Conservation (phyloP, 257 asterid species). For the Solanum appendiculatum region DNA sequence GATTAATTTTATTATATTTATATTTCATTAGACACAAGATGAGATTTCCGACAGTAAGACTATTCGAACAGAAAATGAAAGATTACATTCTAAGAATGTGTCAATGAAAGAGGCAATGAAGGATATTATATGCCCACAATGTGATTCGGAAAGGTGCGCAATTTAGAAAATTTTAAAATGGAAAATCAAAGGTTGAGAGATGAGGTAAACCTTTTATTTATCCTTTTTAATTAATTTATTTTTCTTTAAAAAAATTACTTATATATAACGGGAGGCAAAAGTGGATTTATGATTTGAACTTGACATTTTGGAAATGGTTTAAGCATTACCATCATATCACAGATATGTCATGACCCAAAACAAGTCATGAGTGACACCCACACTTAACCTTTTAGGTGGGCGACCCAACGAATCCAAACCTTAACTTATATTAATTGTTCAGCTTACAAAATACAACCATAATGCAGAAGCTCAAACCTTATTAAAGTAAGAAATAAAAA, state of each 20-base stretch:
- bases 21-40: not conserved
- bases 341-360: too few relatives aligned
- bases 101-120: slow-evolving; percentile 36
- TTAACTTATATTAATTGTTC: too few relatives aligned
- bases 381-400: too few relatives aligned
- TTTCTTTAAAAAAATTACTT: not conserved
- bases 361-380: too few relatives aligned
- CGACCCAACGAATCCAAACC: too few relatives aligned
- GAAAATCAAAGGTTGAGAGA: slow-evolving; percentile 43
- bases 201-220: slow-evolving; percentile 19
- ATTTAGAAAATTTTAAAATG: slow-evolving; percentile 20
- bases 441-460: too few relatives aligned
- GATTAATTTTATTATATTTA: not conserved
- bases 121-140: slow-evolving; percentile 23
- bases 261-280: too few relatives aligned
- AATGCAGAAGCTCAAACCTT: too few relatives aligned
- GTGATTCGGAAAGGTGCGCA: slow-evolving; percentile 23
- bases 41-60: slow-evolving; percentile 38
- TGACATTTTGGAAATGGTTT: too few relatives aligned
- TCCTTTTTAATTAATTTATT: not conserved
- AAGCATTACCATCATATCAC: too few relatives aligned
- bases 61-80: slow-evolving; percentile 38
- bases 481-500: too few relatives aligned
- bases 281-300: too few relatives aligned
- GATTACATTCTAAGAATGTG: slow-evolving; percentile 32